Evolutionary conservation across 176 grass and related monocot genomes (phyloP).

Genomic region (Cenchrus fungigraminus): DNA sequence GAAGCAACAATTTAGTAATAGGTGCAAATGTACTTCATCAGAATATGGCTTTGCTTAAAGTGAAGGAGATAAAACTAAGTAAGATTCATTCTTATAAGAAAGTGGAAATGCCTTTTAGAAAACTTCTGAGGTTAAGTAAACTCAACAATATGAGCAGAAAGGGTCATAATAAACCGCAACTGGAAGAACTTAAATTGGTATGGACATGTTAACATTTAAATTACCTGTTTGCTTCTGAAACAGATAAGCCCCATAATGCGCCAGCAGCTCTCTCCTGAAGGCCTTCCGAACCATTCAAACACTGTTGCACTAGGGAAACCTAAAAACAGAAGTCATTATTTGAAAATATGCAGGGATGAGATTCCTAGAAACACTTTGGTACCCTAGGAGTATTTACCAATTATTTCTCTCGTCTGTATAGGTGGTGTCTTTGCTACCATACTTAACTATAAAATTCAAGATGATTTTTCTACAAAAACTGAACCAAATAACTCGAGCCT

Average conservation of each 20-base stretch:
- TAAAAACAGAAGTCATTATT: conserved; percentile 50
- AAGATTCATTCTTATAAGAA: conserved; percentile 12
- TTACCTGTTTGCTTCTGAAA: conserved; percentile 98
- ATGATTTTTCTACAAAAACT: conserved; percentile 29
- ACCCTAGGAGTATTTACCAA: conserved; percentile 26
- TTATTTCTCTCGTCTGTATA: conserved; percentile 12
- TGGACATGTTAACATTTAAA: conserved; percentile 22
- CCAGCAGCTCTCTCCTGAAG: conserved; percentile 99
- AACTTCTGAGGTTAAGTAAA: conserved; percentile 21
- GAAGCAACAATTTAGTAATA: conserved; percentile 13
- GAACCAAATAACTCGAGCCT: conserved; percentile 16
- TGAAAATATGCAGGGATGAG: conserved; percentile 22
- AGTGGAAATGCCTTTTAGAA: background rate
- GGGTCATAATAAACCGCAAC: conserved; percentile 1
- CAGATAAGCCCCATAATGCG: conserved; percentile 96
- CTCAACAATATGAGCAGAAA: conserved; percentile 16
- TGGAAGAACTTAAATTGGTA: conserved; percentile 8
- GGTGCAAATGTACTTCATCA: conserved; percentile 27
- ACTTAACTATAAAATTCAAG: conserved; percentile 22
- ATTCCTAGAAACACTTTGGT: conserved; percentile 33
- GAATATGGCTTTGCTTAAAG: background rate
- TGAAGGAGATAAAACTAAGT: conserved; percentile 27
- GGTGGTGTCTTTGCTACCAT: background rate
- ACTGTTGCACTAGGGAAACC: conserved; percentile 87
- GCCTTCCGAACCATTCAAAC: conserved; percentile 92